Evolutionary conservation across 1,284 basidiomycete genomes (phyloP).

Genomic region (Fomitopsis pinicola): DNA sequence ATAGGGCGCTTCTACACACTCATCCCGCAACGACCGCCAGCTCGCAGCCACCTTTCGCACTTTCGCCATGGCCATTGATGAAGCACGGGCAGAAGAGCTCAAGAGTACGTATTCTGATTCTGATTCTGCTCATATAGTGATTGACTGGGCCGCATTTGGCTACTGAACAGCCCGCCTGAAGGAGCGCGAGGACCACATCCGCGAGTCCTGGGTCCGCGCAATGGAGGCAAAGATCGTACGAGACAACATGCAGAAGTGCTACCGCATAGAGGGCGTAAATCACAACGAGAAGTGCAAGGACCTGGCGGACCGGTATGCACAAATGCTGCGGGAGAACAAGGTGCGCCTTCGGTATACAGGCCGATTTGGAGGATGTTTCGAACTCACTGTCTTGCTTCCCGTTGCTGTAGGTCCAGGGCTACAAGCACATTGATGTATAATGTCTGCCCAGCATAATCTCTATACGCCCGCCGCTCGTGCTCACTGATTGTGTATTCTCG

Average conservation of each 20-base stretch:
- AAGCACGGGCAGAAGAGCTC: constrained; percentile 42
- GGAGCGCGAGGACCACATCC: constrained; percentile 76
- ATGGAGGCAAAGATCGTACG: constrained; percentile 93
- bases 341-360: constrained; percentile 45
- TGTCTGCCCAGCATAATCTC: not conserved
- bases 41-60: not conserved
- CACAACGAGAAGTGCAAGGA: constrained; percentile 87
- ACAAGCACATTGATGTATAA: constrained; percentile 35
- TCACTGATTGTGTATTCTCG: not conserved
- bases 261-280: constrained; percentile 89
- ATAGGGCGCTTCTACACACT: not conserved
- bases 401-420: constrained; percentile 31
- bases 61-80: constrained; percentile 31
- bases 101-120: constrained; percentile 33
- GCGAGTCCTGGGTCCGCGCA: constrained; percentile 91
- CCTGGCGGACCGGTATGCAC: constrained; percentile 80
- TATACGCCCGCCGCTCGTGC: not conserved
- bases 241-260: constrained; percentile 90
- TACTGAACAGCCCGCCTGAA: constrained; percentile 47
- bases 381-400: not conserved
- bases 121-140: not conserved
- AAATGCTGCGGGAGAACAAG: constrained; percentile 82
- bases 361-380: not conserved
- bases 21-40: not conserved
- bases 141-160: not conserved